phyloP scores from a whole-genome alignment of 2,329 filamentous ascomycete species.

The Hymenoscyphus albidus region DNA sequence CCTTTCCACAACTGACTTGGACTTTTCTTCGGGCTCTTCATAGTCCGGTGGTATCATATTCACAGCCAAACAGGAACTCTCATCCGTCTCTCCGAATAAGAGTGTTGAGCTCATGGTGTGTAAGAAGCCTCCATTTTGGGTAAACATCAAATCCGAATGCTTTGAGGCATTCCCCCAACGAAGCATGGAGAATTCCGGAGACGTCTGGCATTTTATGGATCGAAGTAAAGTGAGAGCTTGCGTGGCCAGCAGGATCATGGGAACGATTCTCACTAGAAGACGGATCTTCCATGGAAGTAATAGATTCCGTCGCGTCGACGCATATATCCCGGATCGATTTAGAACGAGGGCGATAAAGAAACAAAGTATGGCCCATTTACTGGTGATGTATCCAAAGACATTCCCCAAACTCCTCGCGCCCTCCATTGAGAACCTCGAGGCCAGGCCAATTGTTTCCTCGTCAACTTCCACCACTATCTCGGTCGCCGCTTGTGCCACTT shows the following conservation, averaged over 20 bases:
- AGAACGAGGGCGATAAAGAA: conserved; percentile 81
- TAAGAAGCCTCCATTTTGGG: conserved; percentile 64
- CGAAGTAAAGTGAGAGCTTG: conserved; percentile 72
- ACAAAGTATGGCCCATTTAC: conserved; percentile 87
- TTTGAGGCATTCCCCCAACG: conserved; percentile 67
- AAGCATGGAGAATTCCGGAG: conserved; percentile 63
- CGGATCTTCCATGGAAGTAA: conserved; percentile 69
- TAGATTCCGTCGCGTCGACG: conserved; percentile 78
- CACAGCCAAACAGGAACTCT: conserved; percentile 69
- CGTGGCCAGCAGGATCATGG: conserved; percentile 64
- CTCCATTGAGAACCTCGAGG: conserved; percentile 53
- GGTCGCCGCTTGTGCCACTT: conserved; percentile 25
- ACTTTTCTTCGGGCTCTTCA: conserved; percentile 39
- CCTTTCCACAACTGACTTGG: conserved; percentile 10
- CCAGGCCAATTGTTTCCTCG: conserved; percentile 39
- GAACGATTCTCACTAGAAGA: conserved; percentile 64
- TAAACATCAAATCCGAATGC: conserved; percentile 65
- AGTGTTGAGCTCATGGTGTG: conserved; percentile 69
- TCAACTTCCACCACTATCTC: conserved; percentile 38
- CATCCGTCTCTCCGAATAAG: conserved; percentile 70
- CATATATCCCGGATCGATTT: conserved; percentile 91
- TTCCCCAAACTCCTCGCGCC: conserved; percentile 70
- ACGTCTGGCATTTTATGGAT: conserved; percentile 89
- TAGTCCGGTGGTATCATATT: conserved; percentile 62
- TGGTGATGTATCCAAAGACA: conserved; percentile 85